Conservation (phyloP, 306 rosid species). For the Castanopsis chinensis region DNA sequence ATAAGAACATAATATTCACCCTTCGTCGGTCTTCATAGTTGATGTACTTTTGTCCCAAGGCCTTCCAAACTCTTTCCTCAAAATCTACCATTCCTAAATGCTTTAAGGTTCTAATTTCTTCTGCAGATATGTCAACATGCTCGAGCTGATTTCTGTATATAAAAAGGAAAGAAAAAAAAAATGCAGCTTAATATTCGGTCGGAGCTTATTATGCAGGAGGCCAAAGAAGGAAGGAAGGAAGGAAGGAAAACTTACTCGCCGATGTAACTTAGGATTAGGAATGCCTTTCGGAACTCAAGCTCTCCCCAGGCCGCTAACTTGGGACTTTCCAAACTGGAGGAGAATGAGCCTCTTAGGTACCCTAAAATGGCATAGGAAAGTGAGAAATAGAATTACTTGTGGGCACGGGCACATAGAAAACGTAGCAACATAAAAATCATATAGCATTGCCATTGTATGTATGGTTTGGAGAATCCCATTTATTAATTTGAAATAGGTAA, state of each 20-base stretch:
- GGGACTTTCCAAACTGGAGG: slow-evolving; percentile 2
- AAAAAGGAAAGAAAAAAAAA: background rate
- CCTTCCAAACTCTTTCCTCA: slow-evolving; percentile 52
- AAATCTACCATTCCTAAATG: slow-evolving; percentile 40
- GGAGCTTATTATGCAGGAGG: background rate
- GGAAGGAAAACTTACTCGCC: slow-evolving; percentile 46
- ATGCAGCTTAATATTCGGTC: background rate
- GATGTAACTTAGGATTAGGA: slow-evolving; percentile 52
- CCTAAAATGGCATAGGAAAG: background rate
- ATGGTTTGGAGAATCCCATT: background rate
- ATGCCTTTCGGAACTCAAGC: slow-evolving; percentile 66
- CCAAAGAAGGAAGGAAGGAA: background rate
- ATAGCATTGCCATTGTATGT: background rate
- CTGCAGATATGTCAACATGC: slow-evolving; percentile 27
- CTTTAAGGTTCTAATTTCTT: slow-evolving; percentile 38
- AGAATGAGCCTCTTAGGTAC: background rate
- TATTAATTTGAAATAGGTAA: too few relatives aligned
- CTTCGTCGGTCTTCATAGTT: slow-evolving; percentile 30
- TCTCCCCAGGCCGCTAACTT: slow-evolving; percentile 58
- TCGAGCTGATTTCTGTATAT: slow-evolving; percentile 20
- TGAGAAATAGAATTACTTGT: background rate
- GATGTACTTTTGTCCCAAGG: slow-evolving; percentile 21
- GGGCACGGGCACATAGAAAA: background rate
- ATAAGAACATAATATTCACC: slow-evolving; percentile 39
- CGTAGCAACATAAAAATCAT: background rate